Conservation (phyloP, 139 green algal species). For the Coccomyxa sp. region DNA sequence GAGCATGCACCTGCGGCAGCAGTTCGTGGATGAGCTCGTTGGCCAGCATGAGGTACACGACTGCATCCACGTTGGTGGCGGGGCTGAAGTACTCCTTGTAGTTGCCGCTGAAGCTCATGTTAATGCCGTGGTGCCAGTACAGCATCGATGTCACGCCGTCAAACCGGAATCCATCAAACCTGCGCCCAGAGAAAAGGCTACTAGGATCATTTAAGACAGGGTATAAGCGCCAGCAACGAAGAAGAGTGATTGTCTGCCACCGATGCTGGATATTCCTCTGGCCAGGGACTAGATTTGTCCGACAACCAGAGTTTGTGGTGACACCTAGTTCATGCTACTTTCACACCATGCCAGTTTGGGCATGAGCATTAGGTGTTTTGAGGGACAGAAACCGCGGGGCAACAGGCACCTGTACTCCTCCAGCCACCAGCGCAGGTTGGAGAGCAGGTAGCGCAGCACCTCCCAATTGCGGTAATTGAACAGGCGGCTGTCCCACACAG, state of each 20-base stretch:
- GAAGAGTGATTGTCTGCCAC: neutral
- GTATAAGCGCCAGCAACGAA: neutral
- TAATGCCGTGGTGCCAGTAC: constrained; percentile 95
- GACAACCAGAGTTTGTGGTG: no score
- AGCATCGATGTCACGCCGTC: constrained; percentile 97
- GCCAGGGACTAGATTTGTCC: no score
- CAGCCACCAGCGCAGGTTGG: constrained; percentile 93
- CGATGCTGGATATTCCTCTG: no score
- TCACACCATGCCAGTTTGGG: no score
- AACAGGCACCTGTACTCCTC: constrained; percentile 75
- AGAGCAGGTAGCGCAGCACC: constrained; percentile 86
- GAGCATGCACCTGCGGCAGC: constrained; percentile 29
- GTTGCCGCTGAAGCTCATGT: constrained; percentile 74
- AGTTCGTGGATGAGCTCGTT: constrained; percentile 83
- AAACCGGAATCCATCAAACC: constrained; percentile 95
- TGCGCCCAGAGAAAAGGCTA: constrained; percentile 12
- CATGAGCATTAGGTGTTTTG: no score
- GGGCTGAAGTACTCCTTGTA: constrained; percentile 59
- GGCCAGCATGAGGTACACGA: constrained; percentile 94
- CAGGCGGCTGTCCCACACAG: constrained; percentile 82
- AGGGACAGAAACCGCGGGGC: neutral
- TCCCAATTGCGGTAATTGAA: constrained; percentile 88
- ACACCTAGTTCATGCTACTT: no score
- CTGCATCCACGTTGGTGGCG: constrained; percentile 88
- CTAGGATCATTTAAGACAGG: neutral